Evolutionary conservation across 345 rosid genomes (phyloP), one percentile per base, ranked within the genome.

Genomic region (Syzygium oleosum): DNA sequence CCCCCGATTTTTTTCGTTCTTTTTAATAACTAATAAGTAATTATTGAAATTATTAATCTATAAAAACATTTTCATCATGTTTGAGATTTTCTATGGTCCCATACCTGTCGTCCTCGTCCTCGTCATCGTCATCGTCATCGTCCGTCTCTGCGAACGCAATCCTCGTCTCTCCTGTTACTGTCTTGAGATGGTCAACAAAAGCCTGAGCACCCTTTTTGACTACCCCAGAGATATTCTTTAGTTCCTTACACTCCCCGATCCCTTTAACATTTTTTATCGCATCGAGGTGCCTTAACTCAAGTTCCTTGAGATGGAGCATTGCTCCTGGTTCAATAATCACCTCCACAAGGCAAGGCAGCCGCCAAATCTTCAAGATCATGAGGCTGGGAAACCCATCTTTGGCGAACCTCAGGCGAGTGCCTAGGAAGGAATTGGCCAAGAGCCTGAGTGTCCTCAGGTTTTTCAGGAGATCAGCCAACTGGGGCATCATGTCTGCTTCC

Each of bases 261-360:
- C 61, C 2, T 22, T 56, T 2, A 4, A 22, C 10, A 4, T 25
- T 22, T 23, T 0, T 22, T 27, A 56, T 25, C 27, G 0, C 8
- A 4, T 22, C 5, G n/a, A 56, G n/a, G n/a, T 4, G 61, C 61
- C 61, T 56, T 5, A 58, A 59, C 31, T 59, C 65, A 29, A 59
- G 15, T 59, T 63, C 38, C n/a, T 29, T 14, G 38, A 63, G 77
- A 63, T 63, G 77, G 2, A 2, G 19, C 77, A 63, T 13, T 13
- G 19, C 77, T 63, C 38, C 38, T 9, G 4, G 4, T n/a, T 14
- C 9, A 3, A 63, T 63, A 3, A 0, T 63, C 77, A 63, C 10
- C 10, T 14, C 0, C 2, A 6, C 2, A 15, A 63, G 21, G 4
- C 14, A 8, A 14, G 77, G 77, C 1, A n/a, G 0, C 77, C 0